phyloP scores from a whole-genome alignment of 2,329 filamentous ascomycete genomes.

The Exophiala sideris region DNA sequence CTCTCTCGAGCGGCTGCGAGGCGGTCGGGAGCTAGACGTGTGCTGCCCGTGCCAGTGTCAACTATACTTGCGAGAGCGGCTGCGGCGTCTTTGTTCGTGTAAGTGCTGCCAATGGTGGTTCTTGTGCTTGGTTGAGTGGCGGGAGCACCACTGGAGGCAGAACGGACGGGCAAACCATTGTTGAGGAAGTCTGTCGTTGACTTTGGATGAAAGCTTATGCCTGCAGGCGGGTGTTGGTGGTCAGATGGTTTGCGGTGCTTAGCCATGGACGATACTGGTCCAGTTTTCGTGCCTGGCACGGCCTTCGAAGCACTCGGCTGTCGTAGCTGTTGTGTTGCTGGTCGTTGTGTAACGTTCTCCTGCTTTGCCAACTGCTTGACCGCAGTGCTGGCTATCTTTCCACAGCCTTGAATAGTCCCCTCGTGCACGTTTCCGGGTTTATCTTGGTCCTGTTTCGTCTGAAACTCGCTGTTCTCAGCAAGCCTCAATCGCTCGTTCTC shows the following conservation, averaged over 20 bases:
- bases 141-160: too few relatives aligned
- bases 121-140: too few relatives aligned
- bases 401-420: neutral
- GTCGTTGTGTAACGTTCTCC: neutral
- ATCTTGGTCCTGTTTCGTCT: neutral
- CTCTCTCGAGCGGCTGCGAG: constrained; percentile 20
- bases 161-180: too few relatives aligned
- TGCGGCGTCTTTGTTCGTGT: neutral
- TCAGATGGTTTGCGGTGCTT: too few relatives aligned
- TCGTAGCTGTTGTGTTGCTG: too few relatives aligned
- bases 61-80: neutral
- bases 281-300: too few relatives aligned
- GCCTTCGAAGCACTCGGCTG: too few relatives aligned
- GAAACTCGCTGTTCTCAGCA: neutral
- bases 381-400: neutral
- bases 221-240: too few relatives aligned
- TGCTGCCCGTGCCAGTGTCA: neutral
- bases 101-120: neutral
- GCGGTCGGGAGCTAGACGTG: constrained; percentile 17
- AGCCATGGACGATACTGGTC: too few relatives aligned
- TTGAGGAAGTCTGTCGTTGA: too few relatives aligned
- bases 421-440: neutral
- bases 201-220: too few relatives aligned
- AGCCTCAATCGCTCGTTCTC: constrained; percentile 16
- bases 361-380: constrained; percentile 11